Evolutionary conservation across 257 asterid species (phyloP), one percentile per base, ranked within the genome.

Genomic region (Sherardia arvensis): DNA sequence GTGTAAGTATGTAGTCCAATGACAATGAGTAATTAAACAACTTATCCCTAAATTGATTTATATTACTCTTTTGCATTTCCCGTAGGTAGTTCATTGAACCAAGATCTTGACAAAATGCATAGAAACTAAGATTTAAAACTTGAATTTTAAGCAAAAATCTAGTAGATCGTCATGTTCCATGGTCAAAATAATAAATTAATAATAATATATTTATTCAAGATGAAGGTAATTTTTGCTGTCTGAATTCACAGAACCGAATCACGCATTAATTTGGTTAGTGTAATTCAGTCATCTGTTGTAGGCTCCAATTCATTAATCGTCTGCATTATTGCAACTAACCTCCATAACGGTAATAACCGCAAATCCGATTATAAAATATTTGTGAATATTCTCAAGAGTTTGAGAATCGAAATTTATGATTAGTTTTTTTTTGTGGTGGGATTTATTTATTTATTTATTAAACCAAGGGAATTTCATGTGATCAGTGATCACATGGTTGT

Each of bases 281-380:
- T 49, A 49, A 49, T 49, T 49, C 55, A n/a, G 25, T 48, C 47
- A 38, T 38, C 12, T 38, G 47, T 38, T 36, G 47, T 43, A 43
- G 49, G 49, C 49, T 43, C 49, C 49, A 43, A 43, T 43, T 14
- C 6, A 15, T 43, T 43, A 43, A 43, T 26, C 43, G 26, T 53
- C 23, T 73, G 69, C 33, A 71, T 55, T 61, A 34, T 40, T 40
- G 77, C 79, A 84, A 74, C 83, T 81, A 43, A 14, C 34, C 83
- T 76, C 71, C 69, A 69, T 76, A 77, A 77, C 90, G 62, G 81
- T 69, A 81, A 75, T 81, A 85, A 83, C 90, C 59, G 87, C 75
- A 85, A 62, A 25, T n/a, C 25, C 54, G 23, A 62, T 62, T 10
- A 64, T 48, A 60, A 62, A 56, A 73, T 66, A 66, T 72, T 64